Percentiles rank a stretch among this genome's conserved stretches.
Evolutionary conservation across 768 basidiomycete genomes (phyloP).

Genomic region (Auricularia heimuer): DNA sequence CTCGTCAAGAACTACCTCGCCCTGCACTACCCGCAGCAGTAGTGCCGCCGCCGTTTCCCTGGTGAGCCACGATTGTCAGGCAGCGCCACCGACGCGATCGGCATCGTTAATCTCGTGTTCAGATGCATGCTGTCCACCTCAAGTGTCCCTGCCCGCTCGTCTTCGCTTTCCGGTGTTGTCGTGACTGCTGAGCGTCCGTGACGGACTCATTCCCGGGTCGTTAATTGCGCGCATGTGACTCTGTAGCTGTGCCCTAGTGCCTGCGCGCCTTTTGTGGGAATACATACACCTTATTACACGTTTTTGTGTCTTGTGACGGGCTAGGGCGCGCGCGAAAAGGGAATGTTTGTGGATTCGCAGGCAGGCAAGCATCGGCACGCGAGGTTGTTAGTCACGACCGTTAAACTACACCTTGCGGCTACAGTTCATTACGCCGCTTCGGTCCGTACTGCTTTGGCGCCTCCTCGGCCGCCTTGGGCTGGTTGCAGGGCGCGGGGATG

Average conservation of each 20-base stretch:
- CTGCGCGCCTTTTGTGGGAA: too few relatives aligned
- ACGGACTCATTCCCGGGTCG: background rate
- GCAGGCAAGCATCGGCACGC: too few relatives aligned
- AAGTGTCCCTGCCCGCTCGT: background rate
- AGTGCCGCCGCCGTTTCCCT: background rate
- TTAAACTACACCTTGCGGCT: conserved; percentile 16
- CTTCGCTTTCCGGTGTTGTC: background rate
- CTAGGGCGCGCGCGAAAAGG: too few relatives aligned
- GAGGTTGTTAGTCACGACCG: background rate
- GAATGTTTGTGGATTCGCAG: too few relatives aligned
- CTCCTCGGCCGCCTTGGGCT: conserved; percentile 38
- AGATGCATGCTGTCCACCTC: background rate
- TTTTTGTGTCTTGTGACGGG: too few relatives aligned
- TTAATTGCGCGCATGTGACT: background rate
- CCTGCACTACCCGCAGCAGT: background rate
- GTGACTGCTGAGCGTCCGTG: background rate
- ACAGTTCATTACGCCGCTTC: conserved; percentile 19
- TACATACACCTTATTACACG: too few relatives aligned
- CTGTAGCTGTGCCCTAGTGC: too few relatives aligned
- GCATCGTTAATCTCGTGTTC: background rate
- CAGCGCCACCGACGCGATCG: too few relatives aligned
- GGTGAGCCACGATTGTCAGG: too few relatives aligned
- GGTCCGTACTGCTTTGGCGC: conserved; percentile 15
- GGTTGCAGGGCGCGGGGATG: conserved; percentile 65
- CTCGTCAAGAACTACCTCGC: conserved; percentile 67